Base-by-base conservation (phyloP, 768 basidiomycete genomes). In the Suillus subaureus region DNA sequence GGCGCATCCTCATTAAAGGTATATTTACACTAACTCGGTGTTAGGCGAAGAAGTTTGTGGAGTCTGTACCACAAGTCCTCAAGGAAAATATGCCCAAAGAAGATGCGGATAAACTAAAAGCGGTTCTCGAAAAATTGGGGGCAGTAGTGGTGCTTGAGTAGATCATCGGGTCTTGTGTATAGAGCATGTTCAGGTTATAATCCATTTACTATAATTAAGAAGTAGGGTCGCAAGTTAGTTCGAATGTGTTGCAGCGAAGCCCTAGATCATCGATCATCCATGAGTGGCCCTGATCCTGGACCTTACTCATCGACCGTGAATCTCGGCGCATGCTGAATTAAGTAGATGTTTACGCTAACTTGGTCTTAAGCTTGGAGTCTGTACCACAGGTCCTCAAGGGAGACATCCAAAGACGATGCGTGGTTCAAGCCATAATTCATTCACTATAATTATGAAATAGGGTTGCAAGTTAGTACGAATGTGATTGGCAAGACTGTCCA, bases 31-130 rank as follows among this genome's bases (percentile, higher is more conserved):
- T 54, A 47, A 58, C 42, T 28, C 21, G 4, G 43, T 62, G 39
- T 33, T 73, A 99, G 97, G 97, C 97, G 31, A 99, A 99, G 87
- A 99, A 97, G 80, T 97, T 99, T 72, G 97, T 99, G 54, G 97
- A 99, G 79, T 94, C 94, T 21, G 78, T 93, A 70, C 97, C 97
- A 28, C 91, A 98, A 80, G 80, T 90, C 6, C 82, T 99, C 72
- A 99, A 98, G 81, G 97, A 99, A 81, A 93, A 93, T 77, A 74
- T 97, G 65, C 84, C 93, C 28, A 99, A 99, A 79, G 97, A 99
- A 71, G 97, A 99, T 45, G 96, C 97, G 3, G 97, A 99, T 78
- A 98, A 98, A 81, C 82, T 99, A 75, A 87, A 96, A 81, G 89
- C 89, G 77, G 87, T 88, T n/a, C 91, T 99, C 79, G 89, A 93